Base-by-base conservation (phyloP, 352 stramenopile genomes). In the Globisporangium cystogenes region DNA sequence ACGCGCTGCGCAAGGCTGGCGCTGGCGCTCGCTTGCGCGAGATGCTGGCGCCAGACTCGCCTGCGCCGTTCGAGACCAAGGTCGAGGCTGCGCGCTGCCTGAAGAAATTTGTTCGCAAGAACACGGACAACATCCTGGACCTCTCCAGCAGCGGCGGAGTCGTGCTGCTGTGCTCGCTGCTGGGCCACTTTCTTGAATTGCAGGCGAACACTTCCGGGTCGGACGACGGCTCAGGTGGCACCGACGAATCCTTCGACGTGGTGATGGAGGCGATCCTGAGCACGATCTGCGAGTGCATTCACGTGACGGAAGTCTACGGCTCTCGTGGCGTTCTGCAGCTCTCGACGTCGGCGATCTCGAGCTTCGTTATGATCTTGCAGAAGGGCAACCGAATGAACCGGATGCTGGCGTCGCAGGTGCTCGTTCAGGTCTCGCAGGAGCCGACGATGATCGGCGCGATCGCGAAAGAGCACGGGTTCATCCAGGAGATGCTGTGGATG, bases 281-380 rank as follows among this genome's bases (percentile, higher is more conserved):
- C 51, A 90, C 79, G 1, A 75, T 93, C 14, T 90, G 72, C 42
- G 79, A 90, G 45, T 90, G 77, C 37, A 73, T 93, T 23, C 72
- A 88, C 29, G 64, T 87, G 16, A 55, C 71, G 1, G 76, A 88
- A 46, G 41, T 66, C 20, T 21, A 42, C 33, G 59, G 64, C 14
- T 45, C 67, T 20, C 75, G 74, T 12, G 67, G 65, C 11, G 64
- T 83, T 7, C 57, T 74, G 24, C 73, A 84, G 49, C 79, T 92
- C 41, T 77, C 78, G 42, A 46, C 76, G 0, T 57, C 49, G 5
- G 76, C 70, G 3, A 84, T 90, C 29, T 53, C 68, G 39, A 90
- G 66, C 4, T 87, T 92, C 47, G 71, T 92, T 3, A 68, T 58
- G 4, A 70, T 88, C 11, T 21, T 92, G 40, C 78, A 83, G 51